Evolutionary conservation across 1,284 basidiomycete species (phyloP), one percentile per base, ranked within the genome.

Genomic region (Moesziomyces antarcticus): DNA sequence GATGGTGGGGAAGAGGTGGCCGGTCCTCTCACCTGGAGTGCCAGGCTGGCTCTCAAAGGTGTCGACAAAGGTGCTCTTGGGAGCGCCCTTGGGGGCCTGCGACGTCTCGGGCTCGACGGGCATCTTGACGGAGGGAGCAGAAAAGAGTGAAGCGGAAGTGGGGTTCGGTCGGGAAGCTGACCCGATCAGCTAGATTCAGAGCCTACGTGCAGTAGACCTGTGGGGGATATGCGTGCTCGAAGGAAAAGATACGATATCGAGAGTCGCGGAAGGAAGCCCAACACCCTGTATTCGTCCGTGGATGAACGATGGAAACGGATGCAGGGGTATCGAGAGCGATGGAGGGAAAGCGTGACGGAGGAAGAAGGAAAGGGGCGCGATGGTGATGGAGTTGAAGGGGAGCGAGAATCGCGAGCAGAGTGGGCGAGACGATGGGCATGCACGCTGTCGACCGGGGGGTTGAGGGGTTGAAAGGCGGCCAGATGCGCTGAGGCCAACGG

Each of bases 1-100:
- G 47, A 82, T 77, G 48, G 77, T 77, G 25, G 75, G 79, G 62
- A 81, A 77, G 45, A 79, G 75, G 67, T 81, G 77, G 57, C 75
- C 77, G 41, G 77, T 81, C 50, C 64, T 62, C 50, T 69, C 71
- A 40, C 77, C 77, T 20, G 79, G 79, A 35, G 79, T 81, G 60
- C 77, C 77, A n/a, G 77, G 75, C 46, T 73, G 65, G 66, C 72
- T 75, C 57, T 75, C 69, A 58, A 79, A 81, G 54, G 77, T 75
- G 69, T 81, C 79, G 21, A 79, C 73, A 46, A 79, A 79, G 77
- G 72, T 70, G 61, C 71, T 74, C 57, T 55, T 66, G 10, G 73
- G 69, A 55, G 67, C 72, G 40, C 76, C 76, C 40, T 47, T 46
- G 2, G 73, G 76, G 42, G 76, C 73, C 52, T 73, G 63, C n/a